Conservation (phyloP, 495 filamentous ascomycete species). For the Geoglossum glabrum region DNA sequence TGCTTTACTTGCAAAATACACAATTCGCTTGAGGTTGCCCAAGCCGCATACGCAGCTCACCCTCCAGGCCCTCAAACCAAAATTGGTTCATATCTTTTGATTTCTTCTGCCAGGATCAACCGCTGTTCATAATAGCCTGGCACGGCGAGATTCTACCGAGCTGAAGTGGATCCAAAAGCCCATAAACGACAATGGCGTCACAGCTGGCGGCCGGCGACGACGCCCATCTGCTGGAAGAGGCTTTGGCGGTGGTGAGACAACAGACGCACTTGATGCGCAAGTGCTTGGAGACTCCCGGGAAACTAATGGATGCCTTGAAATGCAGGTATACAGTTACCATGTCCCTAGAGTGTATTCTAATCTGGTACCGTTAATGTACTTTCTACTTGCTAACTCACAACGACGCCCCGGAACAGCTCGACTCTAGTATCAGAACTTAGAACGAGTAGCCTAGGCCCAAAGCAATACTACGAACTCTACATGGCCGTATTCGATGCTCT, state of each 20-base stretch:
- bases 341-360: neutral
- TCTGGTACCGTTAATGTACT: neutral
- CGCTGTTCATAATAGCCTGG: neutral
- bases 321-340: conserved; percentile 53
- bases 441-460: conserved; percentile 84
- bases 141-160: neutral
- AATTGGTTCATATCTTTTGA: neutral
- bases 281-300: conserved; percentile 89
- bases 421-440: conserved; percentile 93
- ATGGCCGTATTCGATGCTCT: conserved; percentile 98
- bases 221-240: conserved; percentile 88
- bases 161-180: neutral
- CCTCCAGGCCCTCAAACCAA: neutral
- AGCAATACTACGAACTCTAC: conserved; percentile 98
- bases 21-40: too few species aligned
- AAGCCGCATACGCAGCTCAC: neutral
- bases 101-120: neutral
- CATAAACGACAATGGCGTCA: conserved; percentile 29
- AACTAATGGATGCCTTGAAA: conserved; percentile 98
- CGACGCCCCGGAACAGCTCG: conserved; percentile 35
- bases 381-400: conserved; percentile 1
- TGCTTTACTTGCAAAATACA: too few species aligned
- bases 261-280: conserved; percentile 93
- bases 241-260: conserved; percentile 84
- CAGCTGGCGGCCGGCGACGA: conserved; percentile 63